phyloP scores from a whole-genome alignment of 106 monocot species.

The Acorus calamus region DNA sequence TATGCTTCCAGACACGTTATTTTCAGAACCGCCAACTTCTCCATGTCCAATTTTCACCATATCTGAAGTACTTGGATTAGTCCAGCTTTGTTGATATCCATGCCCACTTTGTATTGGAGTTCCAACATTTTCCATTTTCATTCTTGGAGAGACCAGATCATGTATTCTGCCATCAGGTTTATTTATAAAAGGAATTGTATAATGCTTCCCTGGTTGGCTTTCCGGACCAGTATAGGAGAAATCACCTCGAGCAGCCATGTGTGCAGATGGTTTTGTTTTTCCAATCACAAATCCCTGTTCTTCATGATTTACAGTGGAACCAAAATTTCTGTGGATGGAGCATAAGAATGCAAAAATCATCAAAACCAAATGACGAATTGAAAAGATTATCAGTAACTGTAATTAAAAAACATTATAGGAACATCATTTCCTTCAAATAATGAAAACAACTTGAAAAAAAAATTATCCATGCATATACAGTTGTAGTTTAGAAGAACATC shows the following conservation, averaged over 20 bases:
- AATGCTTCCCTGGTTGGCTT: slow-evolving; percentile 11
- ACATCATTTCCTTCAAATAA: no score
- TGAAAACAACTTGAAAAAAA: no score
- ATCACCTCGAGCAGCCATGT: slow-evolving; percentile 25
- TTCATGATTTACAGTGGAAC: slow-evolving; percentile 5
- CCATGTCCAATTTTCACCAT: slow-evolving; percentile 17
- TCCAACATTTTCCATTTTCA: slow-evolving; percentile 25
- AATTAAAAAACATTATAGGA: no score
- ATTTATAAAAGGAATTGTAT: slow-evolving; percentile 14
- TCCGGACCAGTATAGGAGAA: slow-evolving; percentile 21
- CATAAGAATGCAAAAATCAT: background rate
- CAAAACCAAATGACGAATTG: no score
- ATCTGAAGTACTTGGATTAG: slow-evolving; percentile 15
- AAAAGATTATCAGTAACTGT: no score
- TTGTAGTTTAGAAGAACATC: no score
- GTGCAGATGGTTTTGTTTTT: slow-evolving; percentile 10
- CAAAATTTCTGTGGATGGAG: slow-evolving; percentile 18
- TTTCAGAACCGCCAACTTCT: slow-evolving; percentile 19
- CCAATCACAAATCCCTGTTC: slow-evolving; percentile 11
- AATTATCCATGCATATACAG: no score
- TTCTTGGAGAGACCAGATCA: slow-evolving; percentile 38
- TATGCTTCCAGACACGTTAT: slow-evolving; percentile 1
- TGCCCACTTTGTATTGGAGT: slow-evolving; percentile 15
- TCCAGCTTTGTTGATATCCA: slow-evolving; percentile 42
- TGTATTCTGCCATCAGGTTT: slow-evolving; percentile 19